phyloP scores from a whole-genome alignment of 2,329 filamentous ascomycete species.

The Fusarium fujikuroi region DNA sequence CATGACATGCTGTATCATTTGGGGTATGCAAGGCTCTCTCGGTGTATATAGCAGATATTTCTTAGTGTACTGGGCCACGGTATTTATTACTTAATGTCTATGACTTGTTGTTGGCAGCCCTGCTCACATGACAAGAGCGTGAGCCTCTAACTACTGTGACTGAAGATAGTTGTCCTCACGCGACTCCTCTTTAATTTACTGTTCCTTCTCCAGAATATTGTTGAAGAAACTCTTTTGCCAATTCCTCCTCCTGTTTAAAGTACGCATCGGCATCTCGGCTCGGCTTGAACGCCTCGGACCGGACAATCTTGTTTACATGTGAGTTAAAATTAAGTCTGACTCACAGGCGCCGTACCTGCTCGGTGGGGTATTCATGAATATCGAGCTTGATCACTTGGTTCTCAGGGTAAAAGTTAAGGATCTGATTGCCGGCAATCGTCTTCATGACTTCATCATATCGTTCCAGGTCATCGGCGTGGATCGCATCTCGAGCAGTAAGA shows the following conservation, averaged over 20 bases:
- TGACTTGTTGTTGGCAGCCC: too few relatives aligned
- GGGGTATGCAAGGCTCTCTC: neutral
- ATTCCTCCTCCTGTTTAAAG: too few relatives aligned
- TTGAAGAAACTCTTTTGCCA: too few relatives aligned
- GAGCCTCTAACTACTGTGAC: accelerated
- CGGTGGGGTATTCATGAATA: neutral
- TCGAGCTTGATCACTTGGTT: neutral
- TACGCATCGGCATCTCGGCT: too few relatives aligned
- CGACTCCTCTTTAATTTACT: too few relatives aligned
- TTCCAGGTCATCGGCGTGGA: neutral
- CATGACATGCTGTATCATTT: accelerated
- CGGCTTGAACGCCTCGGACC: too few relatives aligned
- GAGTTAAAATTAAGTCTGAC: too few relatives aligned
- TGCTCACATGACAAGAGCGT: accelerated
- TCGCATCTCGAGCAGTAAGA: neutral
- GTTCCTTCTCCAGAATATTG: too few relatives aligned
- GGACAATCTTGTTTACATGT: too few relatives aligned
- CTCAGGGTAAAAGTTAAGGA: neutral
- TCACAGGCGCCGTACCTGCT: too few relatives aligned
- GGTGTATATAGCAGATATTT: too few relatives aligned
- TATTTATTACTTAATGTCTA: neutral
- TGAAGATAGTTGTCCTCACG: accelerated
- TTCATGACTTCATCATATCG: neutral
- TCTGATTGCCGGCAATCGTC: neutral
- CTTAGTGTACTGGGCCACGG: accelerated